A percentile compares a stretch with the other conserved stretches of the same genome.
phyloP scores from a whole-genome alignment of 2,329 filamentous ascomycete genomes.

The Chalaropsis ovoidea region DNA sequence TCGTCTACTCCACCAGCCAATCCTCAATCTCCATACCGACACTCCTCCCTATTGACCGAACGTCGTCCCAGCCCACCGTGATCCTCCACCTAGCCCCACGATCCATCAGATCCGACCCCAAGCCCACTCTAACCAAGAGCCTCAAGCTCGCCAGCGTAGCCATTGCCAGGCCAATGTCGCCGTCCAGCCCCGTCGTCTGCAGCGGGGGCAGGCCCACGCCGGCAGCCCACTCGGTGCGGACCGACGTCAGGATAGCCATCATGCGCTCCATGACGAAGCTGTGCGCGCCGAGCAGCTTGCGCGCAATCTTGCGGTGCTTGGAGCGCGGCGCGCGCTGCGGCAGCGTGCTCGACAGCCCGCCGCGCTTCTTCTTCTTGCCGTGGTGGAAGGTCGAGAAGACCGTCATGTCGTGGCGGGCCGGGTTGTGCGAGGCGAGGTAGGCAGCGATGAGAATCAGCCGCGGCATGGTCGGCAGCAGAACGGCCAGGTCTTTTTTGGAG shows the following conservation, averaged over 20 bases:
- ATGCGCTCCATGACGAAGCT: conserved; percentile 69
- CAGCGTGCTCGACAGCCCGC: conserved; percentile 36
- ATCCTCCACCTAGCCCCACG: conserved; percentile 64
- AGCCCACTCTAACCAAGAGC: conserved; percentile 56
- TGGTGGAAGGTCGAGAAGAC: conserved; percentile 65
- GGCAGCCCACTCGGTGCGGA: conserved; percentile 47
- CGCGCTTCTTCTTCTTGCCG: conserved; percentile 41
- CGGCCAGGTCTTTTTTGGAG: conserved; percentile 38
- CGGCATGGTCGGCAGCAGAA: conserved; percentile 59
- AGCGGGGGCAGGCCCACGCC: conserved; percentile 29
- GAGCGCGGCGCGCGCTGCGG: conserved; percentile 31
- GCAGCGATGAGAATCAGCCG: conserved; percentile 65
- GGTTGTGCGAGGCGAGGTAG: conserved; percentile 74
- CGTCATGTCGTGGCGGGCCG: conserved; percentile 58
- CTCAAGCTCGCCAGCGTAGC: conserved; percentile 63
- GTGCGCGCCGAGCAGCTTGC: conserved; percentile 66
- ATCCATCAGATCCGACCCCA: conserved; percentile 54
- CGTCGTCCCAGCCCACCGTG: conserved; percentile 68
- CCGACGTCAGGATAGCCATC: conserved; percentile 63
- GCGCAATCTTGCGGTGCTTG: conserved; percentile 61
- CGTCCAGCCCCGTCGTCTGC: conserved; percentile 38
- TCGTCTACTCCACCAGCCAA: conserved; percentile 54
- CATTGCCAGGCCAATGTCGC: conserved; percentile 53
- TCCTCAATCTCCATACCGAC: conserved; percentile 72
- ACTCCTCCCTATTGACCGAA: conserved; percentile 57